Evolutionary conservation across 2,329 filamentous ascomycete species (phyloP), one percentile per base, ranked within the genome.

Genomic region (Thermochaetoides dissita): DNA sequence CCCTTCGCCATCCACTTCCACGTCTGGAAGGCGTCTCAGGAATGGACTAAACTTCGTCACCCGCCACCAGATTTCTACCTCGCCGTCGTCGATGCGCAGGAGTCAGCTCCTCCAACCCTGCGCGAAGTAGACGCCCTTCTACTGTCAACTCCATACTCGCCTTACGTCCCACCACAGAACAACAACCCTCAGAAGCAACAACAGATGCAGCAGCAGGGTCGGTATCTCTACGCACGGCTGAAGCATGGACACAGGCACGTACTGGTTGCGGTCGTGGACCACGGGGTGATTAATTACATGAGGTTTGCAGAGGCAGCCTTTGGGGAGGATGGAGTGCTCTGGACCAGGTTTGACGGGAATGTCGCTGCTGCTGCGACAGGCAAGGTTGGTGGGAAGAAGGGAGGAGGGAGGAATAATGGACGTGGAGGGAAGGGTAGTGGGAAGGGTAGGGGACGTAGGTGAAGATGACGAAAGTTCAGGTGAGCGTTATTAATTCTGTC

Each of bases 241-340:
- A 89, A 87, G 61, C 79, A 94, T 54, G 91, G 87, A 2, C 79
- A 81, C 58, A 74, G 85, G 49, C 91, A 85, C 59, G 83, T 91
- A 30, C 68, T 95, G 31, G 59, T 98, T 24, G 91, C 88, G 0
- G 74, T 96, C 2, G 87, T 95, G 31, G 91, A 96, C 58, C 75
- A 86, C 48, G 91, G 91, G 0, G 71, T 96, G 17, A 81, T 88
- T 37, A 96, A 89, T 59, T 96, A 89, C 57, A 68, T 95, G 54
- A 69, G 84, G 24, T 71, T 95, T 45, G 77, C 74, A 1, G 87
- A 96, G 64, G 79, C 78, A 8, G 80, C 79, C 1, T 95, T 95
- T 61, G 80, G 71, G 0, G 72, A 76, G 48, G 86, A 94, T 60
- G 76, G 64, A 58, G 55, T 94, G 33, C 86, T 77, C 53, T 75